Evolutionary conservation across 345 rosid species (phyloP).

Genomic region (Bruguiera gymnorhiza): DNA sequence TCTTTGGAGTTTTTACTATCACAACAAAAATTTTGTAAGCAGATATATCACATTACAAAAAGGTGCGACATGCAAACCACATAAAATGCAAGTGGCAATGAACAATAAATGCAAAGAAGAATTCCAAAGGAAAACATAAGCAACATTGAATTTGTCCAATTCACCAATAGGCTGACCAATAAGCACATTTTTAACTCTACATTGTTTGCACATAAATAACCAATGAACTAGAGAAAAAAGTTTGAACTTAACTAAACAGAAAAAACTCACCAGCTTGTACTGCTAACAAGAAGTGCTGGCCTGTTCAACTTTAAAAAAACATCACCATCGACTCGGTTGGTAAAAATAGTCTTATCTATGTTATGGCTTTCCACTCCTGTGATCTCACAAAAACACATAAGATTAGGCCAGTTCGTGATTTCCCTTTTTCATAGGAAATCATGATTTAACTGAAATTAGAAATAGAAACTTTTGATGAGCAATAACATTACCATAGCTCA

Average conservation of each 20-base stretch:
- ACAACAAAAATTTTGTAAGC: no score
- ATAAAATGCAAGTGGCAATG: no score
- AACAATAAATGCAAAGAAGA: no score
- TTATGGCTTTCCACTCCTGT: slow-evolving; percentile 27
- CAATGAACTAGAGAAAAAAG: no score
- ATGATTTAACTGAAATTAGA: slow-evolving; percentile 2
- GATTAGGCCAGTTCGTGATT: not conserved
- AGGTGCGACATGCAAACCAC: no score
- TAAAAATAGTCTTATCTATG: slow-evolving; percentile 59
- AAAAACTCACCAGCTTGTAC: slow-evolving; percentile 88
- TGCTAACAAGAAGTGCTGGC: slow-evolving; percentile 94
- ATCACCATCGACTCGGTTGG: slow-evolving; percentile 34
- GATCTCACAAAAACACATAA: slow-evolving; percentile 11
- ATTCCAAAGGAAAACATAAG: no score
- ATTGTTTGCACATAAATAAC: no score
- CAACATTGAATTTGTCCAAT: no score
- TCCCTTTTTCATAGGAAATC: not conserved
- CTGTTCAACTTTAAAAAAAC: slow-evolving; percentile 58
- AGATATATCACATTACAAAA: no score
- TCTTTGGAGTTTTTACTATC: no score
- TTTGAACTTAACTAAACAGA: not conserved
- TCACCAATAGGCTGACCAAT: no score
- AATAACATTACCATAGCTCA: slow-evolving; percentile 50
- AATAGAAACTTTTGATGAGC: not conserved
- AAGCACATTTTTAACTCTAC: no score